Evolutionary conservation across 78 protist genomes (phyloP).

Genomic region (Guillardia theta): DNA sequence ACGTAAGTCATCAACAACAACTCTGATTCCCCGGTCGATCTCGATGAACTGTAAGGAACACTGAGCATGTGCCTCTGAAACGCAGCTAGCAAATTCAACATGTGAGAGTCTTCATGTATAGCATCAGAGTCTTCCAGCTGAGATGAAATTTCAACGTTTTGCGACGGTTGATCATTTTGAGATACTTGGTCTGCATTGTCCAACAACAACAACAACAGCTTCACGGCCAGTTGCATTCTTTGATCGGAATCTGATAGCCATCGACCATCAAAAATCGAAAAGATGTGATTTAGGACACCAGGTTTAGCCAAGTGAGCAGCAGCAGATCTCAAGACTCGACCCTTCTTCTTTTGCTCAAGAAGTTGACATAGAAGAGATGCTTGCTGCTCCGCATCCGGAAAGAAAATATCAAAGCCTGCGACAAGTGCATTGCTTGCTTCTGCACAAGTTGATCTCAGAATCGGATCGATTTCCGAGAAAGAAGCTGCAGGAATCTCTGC

Average conservation of each 20-base stretch:
- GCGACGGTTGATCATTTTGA: neutral
- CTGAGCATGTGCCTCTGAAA: neutral
- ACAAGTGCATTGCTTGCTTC: neutral
- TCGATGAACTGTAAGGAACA: neutral
- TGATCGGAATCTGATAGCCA: neutral
- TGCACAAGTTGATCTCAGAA: neutral
- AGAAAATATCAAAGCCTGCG: neutral
- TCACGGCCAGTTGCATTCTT: neutral
- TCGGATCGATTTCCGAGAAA: neutral
- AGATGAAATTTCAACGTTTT: neutral
- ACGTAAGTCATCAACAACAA: neutral
- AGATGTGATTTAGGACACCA: neutral
- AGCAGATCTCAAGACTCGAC: neutral
- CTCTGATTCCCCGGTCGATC: neutral
- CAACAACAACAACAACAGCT: neutral
- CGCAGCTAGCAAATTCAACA: neutral
- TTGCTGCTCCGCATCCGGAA: neutral
- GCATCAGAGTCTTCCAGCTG: neutral
- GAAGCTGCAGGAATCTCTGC: neutral
- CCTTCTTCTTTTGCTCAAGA: neutral
- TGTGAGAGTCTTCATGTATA: neutral
- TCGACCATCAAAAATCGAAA: neutral
- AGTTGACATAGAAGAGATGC: neutral
- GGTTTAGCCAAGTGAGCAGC: neutral
- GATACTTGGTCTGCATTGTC: neutral